Conservation (phyloP, 345 rosid genomes). For the Linum tenue region DNA sequence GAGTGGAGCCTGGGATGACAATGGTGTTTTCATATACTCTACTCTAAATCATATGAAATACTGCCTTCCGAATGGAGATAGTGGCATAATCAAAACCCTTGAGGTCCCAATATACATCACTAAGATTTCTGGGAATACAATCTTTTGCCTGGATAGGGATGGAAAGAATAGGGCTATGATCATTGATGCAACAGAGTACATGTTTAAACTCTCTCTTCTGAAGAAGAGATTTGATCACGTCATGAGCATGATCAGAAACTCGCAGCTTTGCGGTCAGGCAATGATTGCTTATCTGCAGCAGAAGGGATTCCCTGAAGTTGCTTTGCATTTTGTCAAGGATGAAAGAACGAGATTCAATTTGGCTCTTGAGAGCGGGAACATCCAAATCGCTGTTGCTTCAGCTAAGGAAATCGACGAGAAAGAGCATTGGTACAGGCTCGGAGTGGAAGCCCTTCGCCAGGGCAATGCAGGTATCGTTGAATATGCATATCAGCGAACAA, state of each 20-base stretch:
- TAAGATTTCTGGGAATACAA: slow-evolving; percentile 54
- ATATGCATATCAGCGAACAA: slow-evolving; percentile 92
- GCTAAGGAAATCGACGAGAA: slow-evolving; percentile 94
- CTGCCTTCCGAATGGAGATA: slow-evolving; percentile 26
- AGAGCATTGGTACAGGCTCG: slow-evolving; percentile 83
- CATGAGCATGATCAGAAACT: slow-evolving; percentile 88
- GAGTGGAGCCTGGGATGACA: slow-evolving; percentile 95
- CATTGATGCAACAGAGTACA: slow-evolving; percentile 79
- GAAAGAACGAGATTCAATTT: slow-evolving; percentile 87
- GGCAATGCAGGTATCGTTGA: slow-evolving; percentile 90
- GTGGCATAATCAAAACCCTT: slow-evolving; percentile 74
- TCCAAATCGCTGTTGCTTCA: slow-evolving; percentile 16
- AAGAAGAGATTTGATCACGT: slow-evolving; percentile 46
- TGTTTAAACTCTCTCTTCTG: slow-evolving; percentile 55
- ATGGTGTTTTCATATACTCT: slow-evolving; percentile 83
- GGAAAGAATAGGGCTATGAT: slow-evolving; percentile 60
- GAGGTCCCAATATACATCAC: slow-evolving; percentile 80
- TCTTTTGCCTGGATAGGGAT: slow-evolving; percentile 81
- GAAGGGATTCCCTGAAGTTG: slow-evolving; percentile 97
- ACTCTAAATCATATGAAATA: slow-evolving; percentile 85
- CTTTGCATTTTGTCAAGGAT: slow-evolving; percentile 91
- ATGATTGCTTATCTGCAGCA: slow-evolving; percentile 94
- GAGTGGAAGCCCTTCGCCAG: slow-evolving; percentile 98
- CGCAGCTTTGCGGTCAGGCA: slow-evolving; percentile 94
- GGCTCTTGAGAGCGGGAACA: slow-evolving; percentile 32